A percentile compares a stretch with the other conserved stretches of the same genome.
phyloP scores from a whole-genome alignment of 306 rosid species.

The Citrullus mucosospermus region DNA sequence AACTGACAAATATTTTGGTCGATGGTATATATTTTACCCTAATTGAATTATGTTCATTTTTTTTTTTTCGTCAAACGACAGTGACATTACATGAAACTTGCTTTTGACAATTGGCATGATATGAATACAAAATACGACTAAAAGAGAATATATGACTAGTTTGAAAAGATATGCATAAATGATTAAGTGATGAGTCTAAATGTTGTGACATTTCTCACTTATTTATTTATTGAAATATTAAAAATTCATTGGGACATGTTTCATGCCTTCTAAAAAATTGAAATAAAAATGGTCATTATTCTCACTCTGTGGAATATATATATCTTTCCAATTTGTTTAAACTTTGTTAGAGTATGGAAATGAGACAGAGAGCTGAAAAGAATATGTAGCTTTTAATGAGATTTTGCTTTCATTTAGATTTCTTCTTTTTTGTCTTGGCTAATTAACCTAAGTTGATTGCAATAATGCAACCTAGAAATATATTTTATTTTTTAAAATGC shows the following conservation, averaged over 20 bases:
- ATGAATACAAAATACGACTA: no score
- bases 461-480: not conserved
- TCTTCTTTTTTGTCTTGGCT: not conserved
- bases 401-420: not conserved
- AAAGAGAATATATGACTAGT: no score
- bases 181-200: no score
- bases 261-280: not conserved
- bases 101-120: no score
- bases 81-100: no score
- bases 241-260: not conserved
- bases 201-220: no score
- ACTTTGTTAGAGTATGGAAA: not conserved
- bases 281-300: not conserved
- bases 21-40: no score
- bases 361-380: not conserved
- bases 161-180: no score
- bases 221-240: not conserved
- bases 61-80: no score
- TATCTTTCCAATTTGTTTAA: not conserved
- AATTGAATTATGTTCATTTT: no score
- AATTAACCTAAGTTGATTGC: not conserved
- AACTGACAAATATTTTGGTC: no score
- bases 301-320: not conserved
- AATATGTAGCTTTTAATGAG: not conserved
- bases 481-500: no score